Conservation (phyloP, 2,329 filamentous ascomycete species). For the Aspergillus awamori region DNA sequence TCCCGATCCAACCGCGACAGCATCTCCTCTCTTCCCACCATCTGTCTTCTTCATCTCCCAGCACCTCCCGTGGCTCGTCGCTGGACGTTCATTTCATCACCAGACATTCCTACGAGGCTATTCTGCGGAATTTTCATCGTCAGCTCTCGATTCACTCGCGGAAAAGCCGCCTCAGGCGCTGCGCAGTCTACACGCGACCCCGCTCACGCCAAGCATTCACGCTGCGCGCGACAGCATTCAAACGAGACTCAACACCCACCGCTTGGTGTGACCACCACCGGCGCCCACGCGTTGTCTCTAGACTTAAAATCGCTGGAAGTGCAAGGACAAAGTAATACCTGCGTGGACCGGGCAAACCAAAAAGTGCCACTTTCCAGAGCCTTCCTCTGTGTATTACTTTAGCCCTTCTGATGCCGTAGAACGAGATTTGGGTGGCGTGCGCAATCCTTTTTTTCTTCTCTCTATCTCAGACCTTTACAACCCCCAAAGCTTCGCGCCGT, state of each 20-base stretch:
- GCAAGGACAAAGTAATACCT: slow-evolving; percentile 39
- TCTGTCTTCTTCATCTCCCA: slow-evolving; percentile 7
- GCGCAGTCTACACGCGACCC: slow-evolving; percentile 31
- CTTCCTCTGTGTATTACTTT: slow-evolving; percentile 46
- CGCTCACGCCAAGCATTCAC: slow-evolving; percentile 31
- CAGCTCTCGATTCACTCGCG: not conserved
- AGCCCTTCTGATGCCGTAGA: slow-evolving; percentile 46
- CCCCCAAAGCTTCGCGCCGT: slow-evolving; percentile 35
- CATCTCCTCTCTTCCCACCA: slow-evolving; percentile 16
- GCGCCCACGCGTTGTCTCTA: slow-evolving; percentile 21
- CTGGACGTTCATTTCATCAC: slow-evolving; percentile 1
- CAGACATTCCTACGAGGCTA: not conserved
- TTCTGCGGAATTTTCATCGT: not conserved
- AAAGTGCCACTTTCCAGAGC: slow-evolving; percentile 34
- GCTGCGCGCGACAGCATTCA: slow-evolving; percentile 31
- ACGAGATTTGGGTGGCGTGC: slow-evolving; percentile 35
- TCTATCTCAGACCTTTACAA: slow-evolving; percentile 12
- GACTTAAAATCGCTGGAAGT: slow-evolving; percentile 24
- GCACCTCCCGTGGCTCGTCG: slow-evolving; percentile 3
- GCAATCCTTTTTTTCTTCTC: slow-evolving; percentile 24
- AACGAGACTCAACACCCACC: slow-evolving; percentile 19
- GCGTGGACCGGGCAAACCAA: slow-evolving; percentile 29
- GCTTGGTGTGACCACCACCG: slow-evolving; percentile 18
- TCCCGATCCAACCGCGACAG: slow-evolving; percentile 8
- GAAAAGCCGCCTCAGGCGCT: slow-evolving; percentile 1